Percentiles rank a stretch among this genome's conserved stretches.
phyloP scores from a whole-genome alignment of 2,329 filamentous ascomycete genomes.

The Aspergillus ochraceus region DNA sequence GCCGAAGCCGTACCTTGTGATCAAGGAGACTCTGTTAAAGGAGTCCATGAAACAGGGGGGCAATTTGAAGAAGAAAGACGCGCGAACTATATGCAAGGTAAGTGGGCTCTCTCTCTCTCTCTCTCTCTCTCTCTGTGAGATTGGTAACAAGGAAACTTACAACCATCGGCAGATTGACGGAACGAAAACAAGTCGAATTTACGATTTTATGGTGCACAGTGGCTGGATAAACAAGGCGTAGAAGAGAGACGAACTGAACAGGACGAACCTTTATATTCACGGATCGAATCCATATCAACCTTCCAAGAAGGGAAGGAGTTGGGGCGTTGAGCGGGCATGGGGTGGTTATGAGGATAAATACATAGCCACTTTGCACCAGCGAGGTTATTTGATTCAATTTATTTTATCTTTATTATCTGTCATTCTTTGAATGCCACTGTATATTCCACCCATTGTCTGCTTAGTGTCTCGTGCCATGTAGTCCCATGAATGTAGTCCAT shows the following conservation, averaged over 20 bases:
- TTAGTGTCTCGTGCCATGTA: neutral
- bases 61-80: conserved; percentile 88
- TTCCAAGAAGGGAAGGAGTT: neutral
- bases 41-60: conserved; percentile 90
- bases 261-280: neutral
- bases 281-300: neutral
- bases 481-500: neutral
- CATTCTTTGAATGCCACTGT: no score
- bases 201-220: conserved; percentile 90
- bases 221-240: conserved; percentile 89
- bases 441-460: no score
- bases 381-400: neutral
- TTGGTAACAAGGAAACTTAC: neutral
- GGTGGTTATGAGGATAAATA: neutral
- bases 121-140: neutral
- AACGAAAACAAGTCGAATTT: conserved; percentile 81
- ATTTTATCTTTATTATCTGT: neutral
- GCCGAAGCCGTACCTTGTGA: conserved; percentile 91
- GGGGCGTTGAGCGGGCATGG: neutral
- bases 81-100: conserved; percentile 74
- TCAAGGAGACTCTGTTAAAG: conserved; percentile 89
- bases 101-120: neutral
- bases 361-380: neutral
- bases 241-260: neutral
- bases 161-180: conserved; percentile 64